Percentiles rank a stretch among this genome's conserved stretches.
These are phyloP conservation scores for Microsporum audouinii DNA, from an alignment of 2,329 filamentous ascomycete genomes.

Conservation along the genomic window DNA sequence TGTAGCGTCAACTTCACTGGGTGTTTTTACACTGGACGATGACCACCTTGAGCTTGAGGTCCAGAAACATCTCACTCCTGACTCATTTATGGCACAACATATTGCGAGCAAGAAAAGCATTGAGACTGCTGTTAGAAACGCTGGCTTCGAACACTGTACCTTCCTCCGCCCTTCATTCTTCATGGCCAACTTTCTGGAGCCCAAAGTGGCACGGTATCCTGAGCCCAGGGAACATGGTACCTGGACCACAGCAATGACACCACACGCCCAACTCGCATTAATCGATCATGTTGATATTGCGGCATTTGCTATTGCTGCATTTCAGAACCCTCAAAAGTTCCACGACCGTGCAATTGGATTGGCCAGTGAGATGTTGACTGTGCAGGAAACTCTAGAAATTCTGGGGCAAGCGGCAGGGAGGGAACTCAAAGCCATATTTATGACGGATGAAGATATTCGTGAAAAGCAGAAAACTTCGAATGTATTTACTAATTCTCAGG, in stretches of 20 bases:
- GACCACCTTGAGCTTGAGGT: background rate
- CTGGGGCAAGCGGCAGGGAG: background rate
- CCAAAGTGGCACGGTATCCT: background rate
- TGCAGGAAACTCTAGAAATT: background rate
- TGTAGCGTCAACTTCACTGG: background rate
- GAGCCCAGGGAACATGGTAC: background rate
- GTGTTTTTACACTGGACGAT: background rate
- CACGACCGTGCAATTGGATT: background rate
- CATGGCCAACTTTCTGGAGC: background rate
- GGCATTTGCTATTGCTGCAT: background rate
- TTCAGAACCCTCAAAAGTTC: background rate
- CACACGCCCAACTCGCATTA: conserved; percentile 6
- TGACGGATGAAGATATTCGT: background rate
- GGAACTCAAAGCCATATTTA: background rate
- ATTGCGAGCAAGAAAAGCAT: background rate
- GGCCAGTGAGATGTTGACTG: background rate
- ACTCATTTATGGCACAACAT: background rate
- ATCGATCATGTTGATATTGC: conserved; percentile 1
- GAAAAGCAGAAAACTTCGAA: background rate
- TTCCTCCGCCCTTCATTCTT: background rate
- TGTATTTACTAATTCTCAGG: background rate
- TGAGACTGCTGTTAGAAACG: background rate
- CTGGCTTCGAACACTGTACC: background rate
- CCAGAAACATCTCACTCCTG: background rate
- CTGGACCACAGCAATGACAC: background rate